These are phyloP conservation scores for Amylostereum areolatum DNA, from an alignment of 1,284 basidiomycete species.

Conservation along the genomic window DNA sequence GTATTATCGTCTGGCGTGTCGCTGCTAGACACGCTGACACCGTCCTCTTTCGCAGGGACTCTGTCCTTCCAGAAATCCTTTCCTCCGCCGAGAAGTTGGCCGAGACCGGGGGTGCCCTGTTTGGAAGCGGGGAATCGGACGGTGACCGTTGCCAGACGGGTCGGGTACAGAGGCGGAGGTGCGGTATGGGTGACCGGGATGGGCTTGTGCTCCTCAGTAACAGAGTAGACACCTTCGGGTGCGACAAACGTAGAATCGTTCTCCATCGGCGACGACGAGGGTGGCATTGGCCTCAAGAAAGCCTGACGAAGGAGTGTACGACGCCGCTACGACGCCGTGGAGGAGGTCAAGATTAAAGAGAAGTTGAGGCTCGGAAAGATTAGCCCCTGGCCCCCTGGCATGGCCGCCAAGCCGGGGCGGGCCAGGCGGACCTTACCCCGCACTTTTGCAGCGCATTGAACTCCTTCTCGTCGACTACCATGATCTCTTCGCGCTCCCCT, in stretches of 20 bases:
- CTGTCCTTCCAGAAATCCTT: conserved; percentile 48
- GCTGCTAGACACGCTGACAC: conserved; percentile 70
- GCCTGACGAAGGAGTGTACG: too few species aligned
- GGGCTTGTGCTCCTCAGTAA: conserved; percentile 80
- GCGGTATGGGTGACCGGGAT: conserved; percentile 40
- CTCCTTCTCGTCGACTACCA: too few species aligned
- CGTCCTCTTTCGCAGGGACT: conserved; percentile 35
- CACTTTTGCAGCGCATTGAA: too few species aligned
- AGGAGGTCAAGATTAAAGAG: not conserved
- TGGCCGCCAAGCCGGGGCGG: not conserved
- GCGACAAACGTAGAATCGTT: conserved; percentile 78
- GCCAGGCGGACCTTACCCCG: conserved; percentile 4
- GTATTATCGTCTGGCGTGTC: conserved; percentile 60
- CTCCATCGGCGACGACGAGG: conserved; percentile 49
- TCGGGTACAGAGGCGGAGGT: conserved; percentile 48
- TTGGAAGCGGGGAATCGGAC: conserved; percentile 60
- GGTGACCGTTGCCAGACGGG: conserved; percentile 54
- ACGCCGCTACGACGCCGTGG: conserved; percentile 2
- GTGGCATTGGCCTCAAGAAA: too few species aligned
- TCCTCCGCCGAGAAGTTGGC: conserved; percentile 57
- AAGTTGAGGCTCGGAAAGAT: not conserved
- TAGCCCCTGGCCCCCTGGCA: not conserved
- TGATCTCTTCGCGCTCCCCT: not conserved
- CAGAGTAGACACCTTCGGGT: conserved; percentile 80
- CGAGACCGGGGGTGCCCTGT: conserved; percentile 50